Conservation (phyloP, 331 rosid species). For the Acacia pycnantha region DNA sequence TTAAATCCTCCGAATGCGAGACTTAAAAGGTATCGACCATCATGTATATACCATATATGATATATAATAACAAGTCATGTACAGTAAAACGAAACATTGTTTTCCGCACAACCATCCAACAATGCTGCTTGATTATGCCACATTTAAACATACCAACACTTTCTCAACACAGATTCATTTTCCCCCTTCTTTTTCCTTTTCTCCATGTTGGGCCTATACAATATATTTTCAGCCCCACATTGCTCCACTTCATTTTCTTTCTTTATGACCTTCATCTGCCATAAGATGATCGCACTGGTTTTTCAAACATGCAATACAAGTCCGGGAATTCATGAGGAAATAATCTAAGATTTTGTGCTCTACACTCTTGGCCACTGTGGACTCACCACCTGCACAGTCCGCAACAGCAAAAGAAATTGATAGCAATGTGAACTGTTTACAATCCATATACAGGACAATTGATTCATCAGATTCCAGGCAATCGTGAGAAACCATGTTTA, state of each 20-base stretch:
- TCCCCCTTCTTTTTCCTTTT: background rate
- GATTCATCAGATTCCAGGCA: background rate
- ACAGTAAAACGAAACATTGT: background rate
- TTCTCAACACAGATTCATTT: background rate
- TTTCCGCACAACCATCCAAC: background rate
- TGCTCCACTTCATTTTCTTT: background rate
- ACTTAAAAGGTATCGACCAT: background rate
- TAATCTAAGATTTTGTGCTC: background rate
- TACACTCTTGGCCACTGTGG: conserved; percentile 95
- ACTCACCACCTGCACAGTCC: conserved; percentile 82
- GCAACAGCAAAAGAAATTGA: background rate
- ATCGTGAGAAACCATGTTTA: background rate
- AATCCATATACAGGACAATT: background rate
- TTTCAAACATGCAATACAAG: background rate
- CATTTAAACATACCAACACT: background rate
- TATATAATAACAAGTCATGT: background rate
- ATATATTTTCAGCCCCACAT: background rate
- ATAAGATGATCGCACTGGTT: background rate
- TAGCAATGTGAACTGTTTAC: background rate
- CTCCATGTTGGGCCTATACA: background rate
- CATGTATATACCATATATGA: background rate
- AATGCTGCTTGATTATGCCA: background rate
- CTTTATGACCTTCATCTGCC: background rate
- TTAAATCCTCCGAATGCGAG: background rate
- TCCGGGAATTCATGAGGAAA: background rate